Evolutionary conservation across 768 basidiomycete genomes (phyloP).

Genomic region (Lactifluus piperatus): DNA sequence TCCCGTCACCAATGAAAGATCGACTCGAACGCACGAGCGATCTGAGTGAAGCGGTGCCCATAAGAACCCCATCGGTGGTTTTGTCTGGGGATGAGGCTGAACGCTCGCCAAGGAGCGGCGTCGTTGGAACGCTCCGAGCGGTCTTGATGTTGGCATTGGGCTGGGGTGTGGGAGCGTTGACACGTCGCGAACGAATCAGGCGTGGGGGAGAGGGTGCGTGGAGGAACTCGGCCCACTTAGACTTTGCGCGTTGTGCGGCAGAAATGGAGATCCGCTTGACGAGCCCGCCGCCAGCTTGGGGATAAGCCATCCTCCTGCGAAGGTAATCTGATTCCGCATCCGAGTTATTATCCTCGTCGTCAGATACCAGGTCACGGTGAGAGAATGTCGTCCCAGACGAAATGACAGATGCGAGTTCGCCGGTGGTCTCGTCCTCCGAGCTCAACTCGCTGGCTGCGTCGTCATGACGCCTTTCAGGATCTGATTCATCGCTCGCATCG

Average conservation of each 20-base stretch:
- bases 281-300: slow-evolving; percentile 5
- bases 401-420: slow-evolving; percentile 43
- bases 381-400: slow-evolving; percentile 42
- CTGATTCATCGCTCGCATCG: slow-evolving; percentile 24
- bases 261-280: slow-evolving; percentile 18
- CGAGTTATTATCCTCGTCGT: slow-evolving; percentile 21
- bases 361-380: slow-evolving; percentile 8
- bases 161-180: background rate
- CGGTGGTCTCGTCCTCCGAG: slow-evolving; percentile 31
- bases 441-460: slow-evolving; percentile 4
- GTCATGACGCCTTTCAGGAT: slow-evolving; percentile 28
- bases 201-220: background rate
- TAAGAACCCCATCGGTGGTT: background rate
- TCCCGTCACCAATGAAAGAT: slow-evolving; percentile 26
- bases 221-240: slow-evolving; percentile 16
- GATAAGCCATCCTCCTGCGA: slow-evolving; percentile 6
- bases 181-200: slow-evolving; percentile 1
- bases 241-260: slow-evolving; percentile 20
- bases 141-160: background rate
- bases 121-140: slow-evolving; percentile 8
- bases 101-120: slow-evolving; percentile 8
- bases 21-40: slow-evolving; percentile 1
- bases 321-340: slow-evolving; percentile 15
- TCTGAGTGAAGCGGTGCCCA: background rate
- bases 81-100: background rate